Percentiles rank a stretch among this genome's conserved stretches.
These are phyloP conservation scores for Alternaria metachromatica DNA, from an alignment of 2,329 filamentous ascomycete species.

Conservation along the genomic window DNA sequence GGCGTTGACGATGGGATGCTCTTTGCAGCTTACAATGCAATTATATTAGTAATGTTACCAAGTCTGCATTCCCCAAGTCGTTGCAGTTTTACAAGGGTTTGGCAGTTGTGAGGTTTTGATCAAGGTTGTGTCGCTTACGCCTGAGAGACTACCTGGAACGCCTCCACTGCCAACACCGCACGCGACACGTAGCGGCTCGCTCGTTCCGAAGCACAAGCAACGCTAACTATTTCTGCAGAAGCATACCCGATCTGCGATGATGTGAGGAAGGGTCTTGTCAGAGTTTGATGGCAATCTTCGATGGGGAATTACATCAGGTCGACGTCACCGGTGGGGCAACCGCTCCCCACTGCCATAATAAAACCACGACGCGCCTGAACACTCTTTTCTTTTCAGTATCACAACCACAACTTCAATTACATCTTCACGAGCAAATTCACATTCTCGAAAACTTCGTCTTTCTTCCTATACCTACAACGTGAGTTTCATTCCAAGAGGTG, in stretches of 20 bases:
- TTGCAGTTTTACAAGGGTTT: not conserved
- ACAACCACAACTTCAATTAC: slow-evolving; percentile 5
- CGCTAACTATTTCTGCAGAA: slow-evolving; percentile 14
- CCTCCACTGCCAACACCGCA: slow-evolving; percentile 1
- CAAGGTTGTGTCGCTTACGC: slow-evolving; percentile 1
- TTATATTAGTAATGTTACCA: not conserved
- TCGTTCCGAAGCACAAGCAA: slow-evolving; percentile 7
- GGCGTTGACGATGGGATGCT: not conserved
- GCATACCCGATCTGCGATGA: slow-evolving; percentile 10
- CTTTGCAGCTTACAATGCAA: not conserved
- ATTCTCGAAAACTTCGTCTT: not conserved
- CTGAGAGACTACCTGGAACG: not conserved
- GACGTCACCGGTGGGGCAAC: slow-evolving; percentile 27
- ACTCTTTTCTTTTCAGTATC: slow-evolving; percentile 3
- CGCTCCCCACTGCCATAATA: slow-evolving; percentile 13
- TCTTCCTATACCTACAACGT: slow-evolving; percentile 13
- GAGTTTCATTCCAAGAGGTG: not conserved
- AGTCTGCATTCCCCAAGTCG: not conserved
- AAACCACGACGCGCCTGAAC: slow-evolving; percentile 13
- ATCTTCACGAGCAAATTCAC: not conserved
- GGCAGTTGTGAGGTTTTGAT: not conserved
- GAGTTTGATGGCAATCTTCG: slow-evolving; percentile 11
- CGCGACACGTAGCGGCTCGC: slow-evolving; percentile 13
- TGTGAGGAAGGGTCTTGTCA: slow-evolving; percentile 4
- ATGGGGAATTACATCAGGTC: slow-evolving; percentile 14